These are phyloP conservation scores for Nyctanthes arbortristis DNA, from an alignment of 257 asterid genomes.

Conservation along the genomic window DNA sequence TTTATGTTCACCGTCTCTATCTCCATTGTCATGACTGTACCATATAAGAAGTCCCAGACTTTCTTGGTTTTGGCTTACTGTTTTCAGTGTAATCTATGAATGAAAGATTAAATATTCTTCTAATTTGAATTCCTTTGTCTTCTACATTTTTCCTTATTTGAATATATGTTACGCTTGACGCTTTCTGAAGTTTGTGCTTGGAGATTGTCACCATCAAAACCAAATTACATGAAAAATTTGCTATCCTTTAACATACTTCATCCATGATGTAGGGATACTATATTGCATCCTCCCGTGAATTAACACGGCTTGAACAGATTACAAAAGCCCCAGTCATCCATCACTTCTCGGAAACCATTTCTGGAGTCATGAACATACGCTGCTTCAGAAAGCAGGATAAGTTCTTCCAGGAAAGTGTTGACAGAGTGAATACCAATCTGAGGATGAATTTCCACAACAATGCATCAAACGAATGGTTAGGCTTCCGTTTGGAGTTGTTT, in stretches of 20 bases:
- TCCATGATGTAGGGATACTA: conserved; percentile 53
- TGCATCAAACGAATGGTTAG: conserved; percentile 76
- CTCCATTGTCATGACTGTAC: background rate
- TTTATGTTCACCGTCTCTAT: background rate
- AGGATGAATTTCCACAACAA: conserved; percentile 67
- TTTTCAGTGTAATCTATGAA: background rate
- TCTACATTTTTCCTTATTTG: no score
- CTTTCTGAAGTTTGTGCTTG: no score
- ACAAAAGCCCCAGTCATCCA: conserved; percentile 78
- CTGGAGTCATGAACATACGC: conserved; percentile 74
- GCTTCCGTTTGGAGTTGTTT: conserved; percentile 72
- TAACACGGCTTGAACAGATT: conserved; percentile 65
- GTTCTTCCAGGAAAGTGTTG: conserved; percentile 49
- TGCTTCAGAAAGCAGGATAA: conserved; percentile 52
- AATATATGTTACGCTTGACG: no score
- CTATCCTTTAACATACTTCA: no score
- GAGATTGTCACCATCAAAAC: no score
- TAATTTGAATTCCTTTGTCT: no score
- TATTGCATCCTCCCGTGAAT: conserved; percentile 67
- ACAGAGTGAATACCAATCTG: conserved; percentile 52
- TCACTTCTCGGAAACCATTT: conserved; percentile 68
- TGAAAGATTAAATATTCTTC: background rate
- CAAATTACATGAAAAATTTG: no score
- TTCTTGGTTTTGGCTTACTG: no score
- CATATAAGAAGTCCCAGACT: no score